Evolutionary conservation across 495 filamentous ascomycete species (phyloP).

Genomic region (Xeromyces bisporus): DNA sequence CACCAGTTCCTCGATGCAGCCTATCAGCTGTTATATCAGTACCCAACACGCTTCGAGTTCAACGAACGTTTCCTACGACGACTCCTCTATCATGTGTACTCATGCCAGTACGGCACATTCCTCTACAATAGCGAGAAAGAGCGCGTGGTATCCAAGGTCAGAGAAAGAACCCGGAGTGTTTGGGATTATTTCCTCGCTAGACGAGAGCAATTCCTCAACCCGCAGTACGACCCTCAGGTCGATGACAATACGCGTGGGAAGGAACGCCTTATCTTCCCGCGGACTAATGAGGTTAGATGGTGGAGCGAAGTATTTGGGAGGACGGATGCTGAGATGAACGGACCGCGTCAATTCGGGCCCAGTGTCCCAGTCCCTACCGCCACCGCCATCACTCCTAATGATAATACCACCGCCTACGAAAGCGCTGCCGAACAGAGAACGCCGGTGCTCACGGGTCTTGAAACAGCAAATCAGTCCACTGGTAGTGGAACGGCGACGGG

Average conservation of each 20-base stretch:
- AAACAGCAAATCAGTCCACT: conserved; percentile 23
- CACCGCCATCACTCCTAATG: too few species aligned
- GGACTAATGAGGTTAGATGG: conserved; percentile 55
- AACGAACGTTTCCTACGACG: conserved; percentile 88
- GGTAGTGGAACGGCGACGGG: conserved; percentile 11
- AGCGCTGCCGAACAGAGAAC: conserved; percentile 10
- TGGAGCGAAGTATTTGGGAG: conserved; percentile 82
- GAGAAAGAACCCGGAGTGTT: conserved; percentile 65
- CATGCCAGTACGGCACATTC: conserved; percentile 95
- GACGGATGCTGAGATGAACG: conserved; percentile 86
- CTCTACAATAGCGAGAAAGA: conserved; percentile 90
- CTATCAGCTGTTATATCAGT: conserved; percentile 75
- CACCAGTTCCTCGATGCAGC: conserved; percentile 96
- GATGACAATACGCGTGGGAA: conserved; percentile 63
- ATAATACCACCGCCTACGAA: conserved; percentile 2
- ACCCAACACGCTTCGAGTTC: conserved; percentile 88
- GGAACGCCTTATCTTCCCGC: conserved; percentile 74
- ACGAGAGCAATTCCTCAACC: conserved; percentile 62
- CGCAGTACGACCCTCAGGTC: conserved; percentile 55
- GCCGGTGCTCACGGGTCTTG: conserved; percentile 30
- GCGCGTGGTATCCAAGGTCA: conserved; percentile 53
- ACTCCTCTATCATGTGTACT: conserved; percentile 84
- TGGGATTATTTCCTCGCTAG: conserved; percentile 90
- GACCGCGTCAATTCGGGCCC: conserved; percentile 19
- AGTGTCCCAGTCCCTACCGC: too few species aligned